Evolutionary conservation across 2,329 filamentous ascomycete genomes (phyloP).

Genomic region (Metarhizium guizhouense): DNA sequence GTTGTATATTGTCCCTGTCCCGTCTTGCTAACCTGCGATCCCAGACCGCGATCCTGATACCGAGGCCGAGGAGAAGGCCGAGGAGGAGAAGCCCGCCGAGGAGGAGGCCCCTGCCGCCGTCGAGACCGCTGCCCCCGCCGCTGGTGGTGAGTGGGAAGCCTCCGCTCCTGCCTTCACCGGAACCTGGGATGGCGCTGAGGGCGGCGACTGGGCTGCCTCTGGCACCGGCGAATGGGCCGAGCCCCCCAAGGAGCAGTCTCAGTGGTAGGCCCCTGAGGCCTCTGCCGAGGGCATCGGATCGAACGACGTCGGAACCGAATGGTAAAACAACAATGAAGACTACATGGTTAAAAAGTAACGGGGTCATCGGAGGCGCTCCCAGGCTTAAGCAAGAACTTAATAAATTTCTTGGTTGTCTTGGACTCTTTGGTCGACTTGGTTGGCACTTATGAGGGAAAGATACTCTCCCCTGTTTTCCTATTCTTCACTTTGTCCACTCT

Average conservation of each 20-base stretch:
- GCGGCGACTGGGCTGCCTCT: slow-evolving; percentile 56
- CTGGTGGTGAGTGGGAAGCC: slow-evolving; percentile 77
- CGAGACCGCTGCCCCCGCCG: slow-evolving; percentile 65
- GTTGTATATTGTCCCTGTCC: neutral
- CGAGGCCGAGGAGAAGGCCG: slow-evolving; percentile 96
- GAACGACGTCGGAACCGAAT: slow-evolving; percentile 3
- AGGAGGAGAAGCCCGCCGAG: slow-evolving; percentile 79
- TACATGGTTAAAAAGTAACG: neutral
- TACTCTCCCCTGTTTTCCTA: slow-evolving; percentile 48
- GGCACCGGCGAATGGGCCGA: slow-evolving; percentile 59
- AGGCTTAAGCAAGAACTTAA: slow-evolving; percentile 2
- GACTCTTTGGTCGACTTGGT: slow-evolving; percentile 41
- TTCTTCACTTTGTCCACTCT: slow-evolving; percentile 1
- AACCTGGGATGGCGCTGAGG: slow-evolving; percentile 48
- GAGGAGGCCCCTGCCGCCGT: slow-evolving; percentile 80
- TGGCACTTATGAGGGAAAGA: slow-evolving; percentile 99
- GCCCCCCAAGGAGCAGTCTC: slow-evolving; percentile 42
- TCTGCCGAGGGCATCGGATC: slow-evolving; percentile 7
- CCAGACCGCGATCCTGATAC: slow-evolving; percentile 94
- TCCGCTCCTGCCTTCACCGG: slow-evolving; percentile 60
- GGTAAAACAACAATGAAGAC: slow-evolving; percentile 7
- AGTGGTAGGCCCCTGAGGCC: slow-evolving; percentile 36
- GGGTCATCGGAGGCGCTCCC: slow-evolving; percentile 5
- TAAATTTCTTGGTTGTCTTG: slow-evolving; percentile 3
- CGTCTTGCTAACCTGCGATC: neutral